phyloP scores from a whole-genome alignment of 2,329 filamentous ascomycete species.

The Bipolaris bicolor region DNA sequence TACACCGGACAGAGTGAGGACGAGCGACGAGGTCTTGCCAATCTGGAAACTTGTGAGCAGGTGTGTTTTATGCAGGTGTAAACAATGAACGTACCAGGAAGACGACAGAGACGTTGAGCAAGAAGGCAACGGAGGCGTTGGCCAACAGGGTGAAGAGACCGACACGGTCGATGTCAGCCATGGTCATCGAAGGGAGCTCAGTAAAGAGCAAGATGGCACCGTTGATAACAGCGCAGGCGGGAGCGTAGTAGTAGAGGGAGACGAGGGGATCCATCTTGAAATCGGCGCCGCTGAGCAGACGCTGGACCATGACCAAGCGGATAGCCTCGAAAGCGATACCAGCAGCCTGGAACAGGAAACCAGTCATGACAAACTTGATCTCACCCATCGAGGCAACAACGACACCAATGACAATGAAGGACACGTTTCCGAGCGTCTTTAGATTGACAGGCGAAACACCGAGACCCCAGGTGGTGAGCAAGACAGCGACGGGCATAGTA shows the following conservation, averaged over 20 bases:
- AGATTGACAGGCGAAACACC: conserved; percentile 83
- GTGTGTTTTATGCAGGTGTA: not conserved
- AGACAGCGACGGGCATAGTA: conserved; percentile 90
- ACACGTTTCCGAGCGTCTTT: conserved; percentile 90
- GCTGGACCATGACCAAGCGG: conserved; percentile 83
- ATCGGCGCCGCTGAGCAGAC: conserved; percentile 78
- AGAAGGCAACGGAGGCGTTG: conserved; percentile 79
- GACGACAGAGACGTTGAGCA: conserved; percentile 84
- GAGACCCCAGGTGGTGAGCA: conserved; percentile 86
- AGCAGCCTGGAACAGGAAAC: conserved; percentile 78
- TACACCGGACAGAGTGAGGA: conserved; percentile 85
- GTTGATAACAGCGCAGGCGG: conserved; percentile 84
- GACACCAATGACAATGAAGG: conserved; percentile 91
- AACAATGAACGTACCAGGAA: conserved; percentile 69
- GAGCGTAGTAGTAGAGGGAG: conserved; percentile 88
- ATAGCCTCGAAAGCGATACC: conserved; percentile 84
- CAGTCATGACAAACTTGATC: conserved; percentile 85
- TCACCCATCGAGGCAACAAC: conserved; percentile 94
- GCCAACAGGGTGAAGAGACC: conserved; percentile 74
- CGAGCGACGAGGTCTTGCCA: conserved; percentile 84
- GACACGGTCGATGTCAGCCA: conserved; percentile 74
- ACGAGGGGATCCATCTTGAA: conserved; percentile 93
- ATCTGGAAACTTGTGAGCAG: conserved; percentile 61
- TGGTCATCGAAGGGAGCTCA: conserved; percentile 72
- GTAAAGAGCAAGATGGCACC: conserved; percentile 73